Base-by-base conservation (phyloP, 1,139 yeast species). In the Kodamaea sp. region DNA sequence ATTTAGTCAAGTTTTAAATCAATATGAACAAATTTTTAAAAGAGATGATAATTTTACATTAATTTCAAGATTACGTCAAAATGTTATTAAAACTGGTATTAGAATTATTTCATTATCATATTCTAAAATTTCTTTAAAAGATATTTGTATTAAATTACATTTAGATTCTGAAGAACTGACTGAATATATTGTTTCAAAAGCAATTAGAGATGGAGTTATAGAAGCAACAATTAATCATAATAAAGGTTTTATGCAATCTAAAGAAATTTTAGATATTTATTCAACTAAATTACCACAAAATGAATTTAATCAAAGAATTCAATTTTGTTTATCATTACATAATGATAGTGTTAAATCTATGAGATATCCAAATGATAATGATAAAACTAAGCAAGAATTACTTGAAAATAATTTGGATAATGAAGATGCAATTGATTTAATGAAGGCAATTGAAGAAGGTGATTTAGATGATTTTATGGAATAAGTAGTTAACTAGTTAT, bases 51-150 rank as follows among this genome's bases (percentile, higher is more conserved):
- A 83, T 52, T 87, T 81, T 59, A 86, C 89, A 26, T 75, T 94
- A 53, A 94, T 94, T 37, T 75, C 88, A 36, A 79, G 98, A 58
- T 75, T 94, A 54, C 85, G 97, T 61, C 96, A 95, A 58, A 94
- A 92, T 60, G 99, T 94, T 47, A 92, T 94, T 63, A 94, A 92
- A 67, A 90, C 99, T 1, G 99, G 98, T 55, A 89, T 94, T 46
- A 79, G 98, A 63, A 86, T 88, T 54, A 88, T 94, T 56, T 87
- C 96, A 10, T 73, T 94, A 54, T 81, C 97, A 4, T 94, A 94
- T 67, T 86, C 95, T 41, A 84, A 81, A 59, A 92, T 94, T 44
- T 86, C 97, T 3, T 75, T 94, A 55, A 86, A 85, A 64, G 98
- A 94, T 58, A 76, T 78, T 40, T 94, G 98, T 64, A 78, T 92